Conservation (phyloP, 2,329 filamentous ascomycete species). For the Cladosporium sp. region DNA sequence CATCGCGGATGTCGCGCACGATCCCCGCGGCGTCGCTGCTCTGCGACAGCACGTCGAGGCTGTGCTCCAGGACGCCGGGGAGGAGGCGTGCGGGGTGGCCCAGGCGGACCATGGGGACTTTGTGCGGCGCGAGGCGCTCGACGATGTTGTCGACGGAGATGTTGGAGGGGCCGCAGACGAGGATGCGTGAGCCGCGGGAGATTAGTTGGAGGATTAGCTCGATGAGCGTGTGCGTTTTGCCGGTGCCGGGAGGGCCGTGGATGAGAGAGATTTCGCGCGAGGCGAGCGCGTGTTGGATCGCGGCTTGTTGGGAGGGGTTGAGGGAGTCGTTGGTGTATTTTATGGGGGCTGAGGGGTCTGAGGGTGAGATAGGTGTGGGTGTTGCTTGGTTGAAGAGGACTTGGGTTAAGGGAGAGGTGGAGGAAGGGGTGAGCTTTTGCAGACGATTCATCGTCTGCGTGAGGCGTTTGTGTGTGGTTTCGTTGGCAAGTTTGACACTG, state of each 20-base stretch:
- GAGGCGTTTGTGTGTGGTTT: constrained; percentile 61
- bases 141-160: constrained; percentile 98
- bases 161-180: constrained; percentile 96
- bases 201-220: constrained; percentile 91
- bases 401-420: constrained; percentile 53
- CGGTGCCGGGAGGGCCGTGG: constrained; percentile 91
- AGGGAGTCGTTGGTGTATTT: constrained; percentile 51
- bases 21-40: constrained; percentile 86
- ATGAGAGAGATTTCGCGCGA: constrained; percentile 80
- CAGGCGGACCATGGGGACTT: constrained; percentile 78
- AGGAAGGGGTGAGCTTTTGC: constrained; percentile 48
- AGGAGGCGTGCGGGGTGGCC: constrained; percentile 89
- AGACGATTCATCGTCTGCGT: constrained; percentile 58
- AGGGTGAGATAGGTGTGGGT: constrained; percentile 42
- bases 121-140: constrained; percentile 77
- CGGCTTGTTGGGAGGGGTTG: constrained; percentile 58
- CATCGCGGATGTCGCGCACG: constrained; percentile 79
- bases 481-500: constrained; percentile 61
- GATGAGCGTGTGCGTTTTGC: constrained; percentile 93
- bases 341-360: constrained; percentile 39
- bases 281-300: constrained; percentile 73
- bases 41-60: constrained; percentile 81
- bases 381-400: constrained; percentile 55
- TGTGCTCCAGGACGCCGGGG: constrained; percentile 81
- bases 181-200: constrained; percentile 62